Evolutionary conservation across 345 rosid species (phyloP), one percentile per base, ranked within the genome.

Genomic region (Eucalyptus pumila): DNA sequence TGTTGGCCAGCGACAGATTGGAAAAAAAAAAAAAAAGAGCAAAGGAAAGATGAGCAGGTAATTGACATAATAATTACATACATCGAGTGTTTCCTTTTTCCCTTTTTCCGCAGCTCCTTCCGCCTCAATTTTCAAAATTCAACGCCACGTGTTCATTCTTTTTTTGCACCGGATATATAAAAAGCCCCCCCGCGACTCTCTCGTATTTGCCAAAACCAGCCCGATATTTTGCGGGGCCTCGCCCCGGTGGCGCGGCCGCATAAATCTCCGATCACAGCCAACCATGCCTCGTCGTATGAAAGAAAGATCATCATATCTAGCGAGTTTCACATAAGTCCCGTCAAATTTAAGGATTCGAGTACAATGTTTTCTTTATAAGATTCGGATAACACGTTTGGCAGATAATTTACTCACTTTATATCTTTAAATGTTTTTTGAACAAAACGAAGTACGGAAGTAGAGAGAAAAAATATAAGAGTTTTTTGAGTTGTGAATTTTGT

Each of bases 321-420:
- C 6, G 8, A 42, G 45, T 76, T 76, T 76, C 27, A 76, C 1
- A 8, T 40, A 24, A 37, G 14, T 37, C 47, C 14, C 8, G 1
- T 11, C 14, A 2, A 37, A 37, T 9, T 72, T 37, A 37, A 19
- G 45, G 11, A 6, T 37, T 37, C 8, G 4, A 21, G 11, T 19
- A 30, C 10, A 4, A n/a, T 14, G 4, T 62, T 69, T 34, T 32
- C 11, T 69, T 32, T 16, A 32, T 34, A 2, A 12, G 69, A 8
- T 27, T 6, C 4, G 9, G 16, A 62, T 30, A 16, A 62, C 34
- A 3, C 4, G 0, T 12, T 62, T 6, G 0, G 1, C 30, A 0
- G 11, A 56, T 56, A 56, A 56, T 5, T 26, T 5, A 10, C 1
- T 56, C 3, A 3, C 62, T 26, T 56, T 26, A 23, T 24, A 23